A percentile compares a stretch with the other conserved stretches of the same genome.
phyloP scores from a whole-genome alignment of 2,329 filamentous ascomycete genomes.

The Clonostachys sp. region DNA sequence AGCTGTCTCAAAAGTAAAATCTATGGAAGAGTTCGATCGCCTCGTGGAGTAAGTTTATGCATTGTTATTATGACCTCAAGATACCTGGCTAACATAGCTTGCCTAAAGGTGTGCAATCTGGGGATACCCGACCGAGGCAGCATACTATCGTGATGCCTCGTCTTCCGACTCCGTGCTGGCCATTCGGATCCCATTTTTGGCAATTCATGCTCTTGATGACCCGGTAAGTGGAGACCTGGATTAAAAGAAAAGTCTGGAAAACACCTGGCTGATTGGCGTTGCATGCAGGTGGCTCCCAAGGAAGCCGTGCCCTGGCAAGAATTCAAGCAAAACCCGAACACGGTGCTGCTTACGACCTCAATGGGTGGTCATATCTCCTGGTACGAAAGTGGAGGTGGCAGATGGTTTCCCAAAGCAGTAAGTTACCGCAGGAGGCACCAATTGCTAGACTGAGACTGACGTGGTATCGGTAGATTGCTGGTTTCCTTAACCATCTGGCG shows the following conservation, averaged over 20 bases:
- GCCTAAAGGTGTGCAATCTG: slow-evolving; percentile 63
- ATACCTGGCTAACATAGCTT: background rate
- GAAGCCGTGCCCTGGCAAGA: slow-evolving; percentile 80
- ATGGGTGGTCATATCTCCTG: slow-evolving; percentile 89
- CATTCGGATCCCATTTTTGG: slow-evolving; percentile 79
- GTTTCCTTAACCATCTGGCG: slow-evolving; percentile 49
- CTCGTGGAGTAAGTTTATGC: slow-evolving; percentile 42
- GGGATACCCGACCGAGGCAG: slow-evolving; percentile 89
- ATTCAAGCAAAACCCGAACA: slow-evolving; percentile 78
- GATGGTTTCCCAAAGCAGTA: slow-evolving; percentile 87
- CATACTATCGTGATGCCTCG: slow-evolving; percentile 91
- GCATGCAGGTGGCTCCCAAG: slow-evolving; percentile 64
- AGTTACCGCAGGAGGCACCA: slow-evolving; percentile 18
- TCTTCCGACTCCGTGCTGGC: slow-evolving; percentile 74
- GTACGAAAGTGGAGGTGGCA: slow-evolving; percentile 80
- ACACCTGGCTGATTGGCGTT: background rate
- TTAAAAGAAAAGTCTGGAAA: background rate
- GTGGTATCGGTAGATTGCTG: slow-evolving; percentile 33
- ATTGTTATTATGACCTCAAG: background rate
- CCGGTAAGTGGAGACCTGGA: slow-evolving; percentile 53
- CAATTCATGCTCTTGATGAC: slow-evolving; percentile 83
- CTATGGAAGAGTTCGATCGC: slow-evolving; percentile 87
- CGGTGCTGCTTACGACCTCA: slow-evolving; percentile 79
- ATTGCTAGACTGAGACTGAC: slow-evolving; percentile 3
- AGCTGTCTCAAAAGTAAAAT: slow-evolving; percentile 62